phyloP scores from a whole-genome alignment of 768 basidiomycete genomes.

The Candolleomyces aberdarensis region DNA sequence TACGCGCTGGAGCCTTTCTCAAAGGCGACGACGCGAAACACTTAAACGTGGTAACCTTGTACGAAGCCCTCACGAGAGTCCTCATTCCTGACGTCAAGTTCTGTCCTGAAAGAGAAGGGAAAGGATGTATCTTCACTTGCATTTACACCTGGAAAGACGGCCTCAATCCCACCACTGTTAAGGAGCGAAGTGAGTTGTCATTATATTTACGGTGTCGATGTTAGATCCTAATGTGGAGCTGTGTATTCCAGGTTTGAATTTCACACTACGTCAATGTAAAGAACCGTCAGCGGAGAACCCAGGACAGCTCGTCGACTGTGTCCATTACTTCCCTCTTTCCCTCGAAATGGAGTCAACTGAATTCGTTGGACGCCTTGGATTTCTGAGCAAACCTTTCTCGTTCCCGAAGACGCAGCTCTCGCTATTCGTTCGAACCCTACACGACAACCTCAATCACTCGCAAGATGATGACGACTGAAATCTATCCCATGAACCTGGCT shows the following conservation, averaged over 20 bases:
- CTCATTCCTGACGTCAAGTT: conserved; percentile 61
- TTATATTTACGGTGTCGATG: background rate
- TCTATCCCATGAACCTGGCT: background rate
- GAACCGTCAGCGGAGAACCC: conserved; percentile 32
- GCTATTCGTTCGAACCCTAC: conserved; percentile 62
- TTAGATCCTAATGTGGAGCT: conserved; percentile 4
- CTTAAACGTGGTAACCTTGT: conserved; percentile 62
- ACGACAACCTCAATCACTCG: conserved; percentile 42
- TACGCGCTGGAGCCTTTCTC: conserved; percentile 29
- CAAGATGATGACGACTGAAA: conserved; percentile 25
- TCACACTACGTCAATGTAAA: conserved; percentile 50
- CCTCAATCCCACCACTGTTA: conserved; percentile 19
- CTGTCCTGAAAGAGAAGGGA: conserved; percentile 35
- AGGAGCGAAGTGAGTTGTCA: conserved; percentile 34
- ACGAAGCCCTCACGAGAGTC: conserved; percentile 84
- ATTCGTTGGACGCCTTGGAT: conserved; percentile 58
- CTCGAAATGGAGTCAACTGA: conserved; percentile 60
- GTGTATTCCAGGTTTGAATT: conserved; percentile 57
- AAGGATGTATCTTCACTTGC: conserved; percentile 65
- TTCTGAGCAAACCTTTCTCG: conserved; percentile 61
- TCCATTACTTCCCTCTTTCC: conserved; percentile 61
- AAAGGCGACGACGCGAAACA: conserved; percentile 54
- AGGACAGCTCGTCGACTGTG: conserved; percentile 40
- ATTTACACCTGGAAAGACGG: conserved; percentile 55
- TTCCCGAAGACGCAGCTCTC: conserved; percentile 66